Evolutionary conservation across 805 yeast genomes (phyloP).

Genomic region (Wickerhamomyces canadensis): DNA sequence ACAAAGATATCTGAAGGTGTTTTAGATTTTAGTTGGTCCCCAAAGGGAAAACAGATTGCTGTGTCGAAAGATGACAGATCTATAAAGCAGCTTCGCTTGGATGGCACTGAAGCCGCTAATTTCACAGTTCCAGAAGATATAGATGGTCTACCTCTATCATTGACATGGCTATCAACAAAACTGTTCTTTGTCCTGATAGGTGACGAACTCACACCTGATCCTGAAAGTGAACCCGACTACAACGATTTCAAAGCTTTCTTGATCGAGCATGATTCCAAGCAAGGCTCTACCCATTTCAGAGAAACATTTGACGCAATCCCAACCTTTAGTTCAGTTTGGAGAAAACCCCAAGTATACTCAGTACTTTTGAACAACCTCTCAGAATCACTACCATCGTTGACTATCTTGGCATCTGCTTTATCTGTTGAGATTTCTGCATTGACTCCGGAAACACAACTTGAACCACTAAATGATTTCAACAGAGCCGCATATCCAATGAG

Average conservation of each 20-base stretch:
- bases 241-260: conserved; percentile 21
- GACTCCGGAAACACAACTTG: conserved; percentile 32
- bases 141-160: conserved; percentile 9
- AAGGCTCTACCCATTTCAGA: conserved; percentile 12
- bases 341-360: conserved; percentile 43
- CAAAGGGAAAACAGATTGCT: conserved; percentile 17
- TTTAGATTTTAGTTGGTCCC: conserved; percentile 19
- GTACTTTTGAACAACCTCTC: conserved; percentile 38
- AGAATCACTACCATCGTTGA: conserved; percentile 24
- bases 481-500: conserved; percentile 72
- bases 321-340: conserved; percentile 44
- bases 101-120: conserved; percentile 6
- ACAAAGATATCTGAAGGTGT: conserved; percentile 15
- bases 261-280: conserved; percentile 3
- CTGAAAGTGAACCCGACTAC: conserved; percentile 26
- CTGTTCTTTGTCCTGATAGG: conserved; percentile 25
- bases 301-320: conserved; percentile 42
- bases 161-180: conserved; percentile 13
- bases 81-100: conserved; percentile 9
- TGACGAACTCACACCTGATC: conserved; percentile 20
- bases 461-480: conserved; percentile 60
- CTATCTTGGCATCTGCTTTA: conserved; percentile 53
- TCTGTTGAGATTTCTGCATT: conserved; percentile 57
- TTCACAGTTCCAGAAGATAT: conserved; percentile 16
- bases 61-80: conserved; percentile 12